phyloP scores from a whole-genome alignment of 257 asterid genomes.

The Solanum sparsipilum region DNA sequence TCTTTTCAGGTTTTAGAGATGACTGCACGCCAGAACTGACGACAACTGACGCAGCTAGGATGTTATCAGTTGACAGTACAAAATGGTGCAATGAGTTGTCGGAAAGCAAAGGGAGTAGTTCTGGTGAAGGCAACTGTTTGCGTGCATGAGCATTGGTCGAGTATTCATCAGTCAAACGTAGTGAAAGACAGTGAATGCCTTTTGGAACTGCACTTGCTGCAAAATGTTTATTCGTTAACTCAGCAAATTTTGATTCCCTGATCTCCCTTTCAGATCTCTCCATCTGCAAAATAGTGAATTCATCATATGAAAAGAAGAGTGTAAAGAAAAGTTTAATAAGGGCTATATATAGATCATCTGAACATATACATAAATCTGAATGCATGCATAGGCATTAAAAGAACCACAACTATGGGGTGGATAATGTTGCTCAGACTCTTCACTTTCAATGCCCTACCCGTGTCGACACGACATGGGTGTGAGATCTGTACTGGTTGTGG shows the following conservation, averaged over 20 bases:
- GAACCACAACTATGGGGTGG: background rate
- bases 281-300: constrained; percentile 15
- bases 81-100: constrained; percentile 81
- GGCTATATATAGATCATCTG: background rate
- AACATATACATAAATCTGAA: background rate
- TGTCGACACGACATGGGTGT: background rate
- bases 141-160: constrained; percentile 97
- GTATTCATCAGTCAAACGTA: constrained; percentile 89
- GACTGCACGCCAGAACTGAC: constrained; percentile 76
- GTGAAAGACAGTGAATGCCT: constrained; percentile 80
- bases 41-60: constrained; percentile 94
- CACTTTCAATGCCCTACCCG: background rate
- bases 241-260: constrained; percentile 55
- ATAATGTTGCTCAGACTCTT: background rate
- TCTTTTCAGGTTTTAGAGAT: constrained; percentile 59
- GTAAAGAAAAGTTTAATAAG: background rate
- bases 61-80: constrained; percentile 89
- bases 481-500: background rate
- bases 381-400: background rate
- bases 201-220: constrained; percentile 86
- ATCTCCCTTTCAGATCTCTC: constrained; percentile 42
- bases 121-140: constrained; percentile 87
- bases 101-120: constrained; percentile 76
- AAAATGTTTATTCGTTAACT: constrained; percentile 67
- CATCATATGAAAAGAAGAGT: background rate